Evolutionary conservation across 2,329 filamentous ascomycete species (phyloP), one percentile per base, ranked within the genome.

Genomic region (Fusarium stilboides): DNA sequence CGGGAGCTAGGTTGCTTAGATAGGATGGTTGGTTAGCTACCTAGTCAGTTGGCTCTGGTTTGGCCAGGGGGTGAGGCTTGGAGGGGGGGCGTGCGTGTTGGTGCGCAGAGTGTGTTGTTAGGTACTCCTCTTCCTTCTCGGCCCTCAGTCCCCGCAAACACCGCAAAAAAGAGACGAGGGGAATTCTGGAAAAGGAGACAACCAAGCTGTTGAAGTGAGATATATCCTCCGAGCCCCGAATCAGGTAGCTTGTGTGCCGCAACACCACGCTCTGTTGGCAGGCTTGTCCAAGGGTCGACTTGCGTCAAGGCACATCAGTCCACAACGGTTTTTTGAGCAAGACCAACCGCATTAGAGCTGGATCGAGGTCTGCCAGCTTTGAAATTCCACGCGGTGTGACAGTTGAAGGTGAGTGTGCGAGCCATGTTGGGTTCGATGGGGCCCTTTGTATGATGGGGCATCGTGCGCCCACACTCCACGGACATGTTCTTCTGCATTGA

Each of bases 231-330:
- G 49, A 43, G 52, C 64, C 69, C 75, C 70, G 65, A 74, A 74
- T 70, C 56, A 66, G 64, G 75, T 69, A 69, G 68, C 51, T 70
- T 71, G 71, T 66, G 67, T 66, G 68, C 71, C 56, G 66, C 67
- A 74, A 71, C 61, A 69, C 59, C 56, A 69, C 45, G 31, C 54
- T 65, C 53, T 72, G 73, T 73, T 64, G 69, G 63, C 63, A 71
- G 54, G 42, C 61, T 53, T 60, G 54, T 37, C 59, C 53, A 50
- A 55, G 60, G 57, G 45, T 65, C 65, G 65, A 72, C 67, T 70
- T 76, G 75, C 70, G 74, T 75, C 74, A 75, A 76, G 68, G 65
- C 54, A 65, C 69, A 69, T 75, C 68, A 71, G 69, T 73, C 72
- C 70, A 74, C 69, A 74, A 60, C 54, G 57, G 47, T 65, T 53